Base-by-base conservation (phyloP, 768 basidiomycete genomes). In the Trametes cingulata region DNA sequence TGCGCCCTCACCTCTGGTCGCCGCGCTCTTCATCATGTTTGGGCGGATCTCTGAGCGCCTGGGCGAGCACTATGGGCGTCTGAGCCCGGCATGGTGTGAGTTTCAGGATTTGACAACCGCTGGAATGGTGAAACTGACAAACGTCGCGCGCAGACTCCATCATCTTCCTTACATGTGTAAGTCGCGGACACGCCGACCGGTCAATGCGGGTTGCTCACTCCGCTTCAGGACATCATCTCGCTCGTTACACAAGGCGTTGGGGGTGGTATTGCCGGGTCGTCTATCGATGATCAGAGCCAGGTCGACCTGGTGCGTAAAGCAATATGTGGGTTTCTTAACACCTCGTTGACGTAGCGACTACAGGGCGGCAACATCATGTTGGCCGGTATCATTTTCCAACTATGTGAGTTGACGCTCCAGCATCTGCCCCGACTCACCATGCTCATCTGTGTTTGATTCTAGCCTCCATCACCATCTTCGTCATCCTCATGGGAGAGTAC, bases 231-330 rank as follows among this genome's bases (percentile, higher is more conserved):
- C 65, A 65, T 86, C n/a, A 69, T 85, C 20, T 80, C 86, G 9
- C 76, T 90, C 22, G 71, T 85, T 6, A 70, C 87, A 3, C 87
- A 90, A 71, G 85, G 81, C 27, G 72, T 80, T n/a, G 87, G 87
- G 37, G 87, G 87, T 24, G 87, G 80, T 0, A 64, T 77, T n/a
- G 85, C 85, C 17, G 64, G 61, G 12, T 52, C 58, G 5, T 63
- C 73, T 14, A 67, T 55, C 24, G 47, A 65, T 25, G 50, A 63
- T 8, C 49, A 61, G 22, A 40, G 14, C 20, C 14, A 58, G 15
- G 49, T 54, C 35, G 33, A 43, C 14, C 46, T 52, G 6, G 41
- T 45, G 17, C 19, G 58, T 37, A 12, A 6, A 1, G 3, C 35
- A 2, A 15, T 33, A 12, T 19, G 27, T 24, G 7, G 15, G 36